Base-by-base conservation (phyloP, 805 yeast species). In the Wickerhamomyces kurtzmanii region DNA sequence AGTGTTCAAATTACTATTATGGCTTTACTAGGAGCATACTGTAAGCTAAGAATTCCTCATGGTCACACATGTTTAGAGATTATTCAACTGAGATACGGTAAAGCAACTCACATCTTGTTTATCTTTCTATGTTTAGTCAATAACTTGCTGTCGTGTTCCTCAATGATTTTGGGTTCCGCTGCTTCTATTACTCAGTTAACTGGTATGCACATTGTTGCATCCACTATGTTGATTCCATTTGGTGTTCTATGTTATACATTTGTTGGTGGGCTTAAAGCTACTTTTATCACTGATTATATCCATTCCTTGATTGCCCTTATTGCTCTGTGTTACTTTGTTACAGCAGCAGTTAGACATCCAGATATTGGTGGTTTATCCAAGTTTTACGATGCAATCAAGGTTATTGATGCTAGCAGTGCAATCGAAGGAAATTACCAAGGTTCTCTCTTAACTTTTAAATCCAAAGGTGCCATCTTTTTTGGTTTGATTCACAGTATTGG, bases 251-350 rank as follows among this genome's bases (percentile, higher is more conserved):
- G 62, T 18, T 67, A 66, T 38, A 67, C 72, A 1, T 51, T 58
- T 8, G 50, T 60, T 23, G 72, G 71, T 23, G 73, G 72, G 5
- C 43, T 67, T 23, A 62, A 61, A 31, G 61, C 70, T 10, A 65
- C 72, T 4, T 64, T 66, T 34, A 42, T 67, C 20, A 59, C 72
- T 8, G 72, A 66, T 38, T 65, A 62, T 55, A 54, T 59, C 19
- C 71, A 65, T 43, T 57, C 68, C 1, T 59, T 62, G 16, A 59
- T 65, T 27, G 49, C 62, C 25, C 56, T 55, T 31, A 42, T 54
- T 18, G 47, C 62, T 12, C 41, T 63, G 15, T 45, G 49, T 5
- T 36, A 54, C 4, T 37, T 41, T 8, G 55, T 44, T 32, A 47
- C 49, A 6, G 45, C 49, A 5, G 60, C 50, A 30, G 39, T 56